A percentile compares a stretch with the other conserved stretches of the same genome.
Evolutionary conservation across 805 yeast genomes (phyloP).

Genomic region (Crinitomyces ghanaensis): DNA sequence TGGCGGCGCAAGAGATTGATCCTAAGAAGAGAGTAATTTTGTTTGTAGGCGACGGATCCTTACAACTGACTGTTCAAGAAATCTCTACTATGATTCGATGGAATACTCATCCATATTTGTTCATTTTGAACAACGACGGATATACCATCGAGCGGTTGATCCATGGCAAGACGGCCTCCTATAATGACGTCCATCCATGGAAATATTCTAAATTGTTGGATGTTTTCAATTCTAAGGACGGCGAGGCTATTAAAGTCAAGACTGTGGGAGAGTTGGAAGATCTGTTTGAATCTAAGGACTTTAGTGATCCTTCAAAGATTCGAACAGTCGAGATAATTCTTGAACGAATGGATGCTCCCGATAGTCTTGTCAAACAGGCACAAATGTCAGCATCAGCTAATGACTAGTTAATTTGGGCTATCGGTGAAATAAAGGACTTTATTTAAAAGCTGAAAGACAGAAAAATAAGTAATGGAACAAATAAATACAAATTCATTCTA

Average conservation of each 20-base stretch:
- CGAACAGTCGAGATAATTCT: slow-evolving; percentile 47
- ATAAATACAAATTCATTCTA: too few species aligned
- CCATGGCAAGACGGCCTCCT: slow-evolving; percentile 42
- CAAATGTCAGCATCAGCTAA: too few species aligned
- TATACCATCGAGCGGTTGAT: slow-evolving; percentile 56
- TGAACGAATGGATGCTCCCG: slow-evolving; percentile 52
- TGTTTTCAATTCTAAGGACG: slow-evolving; percentile 45
- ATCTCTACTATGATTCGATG: slow-evolving; percentile 46
- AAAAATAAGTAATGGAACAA: too few species aligned
- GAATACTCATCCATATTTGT: slow-evolving; percentile 44
- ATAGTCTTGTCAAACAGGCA: slow-evolving; percentile 55
- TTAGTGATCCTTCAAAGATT: slow-evolving; percentile 34
- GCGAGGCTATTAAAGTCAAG: slow-evolving; percentile 31
- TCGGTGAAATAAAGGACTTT: too few species aligned
- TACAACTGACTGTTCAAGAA: slow-evolving; percentile 57
- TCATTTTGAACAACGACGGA: slow-evolving; percentile 53
- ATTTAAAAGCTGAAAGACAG: too few species aligned
- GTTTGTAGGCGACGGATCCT: slow-evolving; percentile 59
- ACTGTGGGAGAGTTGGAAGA: slow-evolving; percentile 39
- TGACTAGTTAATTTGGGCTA: too few species aligned
- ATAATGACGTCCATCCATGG: slow-evolving; percentile 58
- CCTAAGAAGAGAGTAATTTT: slow-evolving; percentile 40
- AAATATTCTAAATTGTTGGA: slow-evolving; percentile 35
- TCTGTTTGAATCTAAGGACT: slow-evolving; percentile 31
- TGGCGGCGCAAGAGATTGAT: slow-evolving; percentile 42